Percentiles rank a stretch among this genome's conserved stretches.
Evolutionary conservation across 495 filamentous ascomycete genomes (phyloP).

Genomic region (Neurospora sp.): DNA sequence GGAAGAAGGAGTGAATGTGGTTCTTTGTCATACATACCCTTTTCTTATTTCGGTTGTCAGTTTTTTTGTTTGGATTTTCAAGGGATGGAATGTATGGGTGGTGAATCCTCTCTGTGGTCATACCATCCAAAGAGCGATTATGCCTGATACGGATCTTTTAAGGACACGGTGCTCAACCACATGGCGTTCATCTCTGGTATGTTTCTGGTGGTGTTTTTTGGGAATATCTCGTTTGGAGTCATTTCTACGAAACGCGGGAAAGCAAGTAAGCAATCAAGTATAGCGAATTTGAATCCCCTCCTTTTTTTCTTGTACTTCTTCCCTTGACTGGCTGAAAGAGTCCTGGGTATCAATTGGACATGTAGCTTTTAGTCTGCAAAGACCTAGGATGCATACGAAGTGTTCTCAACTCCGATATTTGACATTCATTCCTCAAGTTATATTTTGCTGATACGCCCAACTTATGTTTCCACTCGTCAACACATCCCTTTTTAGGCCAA

Average conservation of each 20-base stretch:
- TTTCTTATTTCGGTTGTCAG: not conserved
- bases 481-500: not conserved
- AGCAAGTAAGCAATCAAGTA: not conserved
- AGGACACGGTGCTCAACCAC: not conserved
- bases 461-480: not conserved
- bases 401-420: not conserved
- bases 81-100: not conserved
- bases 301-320: not conserved
- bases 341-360: not conserved
- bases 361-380: too few relatives aligned
- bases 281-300: not conserved
- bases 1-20: not conserved
- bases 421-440: not conserved
- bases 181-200: not conserved
- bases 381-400: not conserved
- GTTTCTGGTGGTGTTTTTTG: not conserved
- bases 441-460: not conserved
- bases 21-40: not conserved
- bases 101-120: not conserved
- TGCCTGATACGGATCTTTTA: not conserved
- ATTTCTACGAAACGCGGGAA: not conserved
- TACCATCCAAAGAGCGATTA: not conserved
- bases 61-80: not conserved
- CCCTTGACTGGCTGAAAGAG: not conserved
- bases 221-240: not conserved